These are phyloP conservation scores for Crithidia brevicula DNA, from an alignment of 208 protist genomes.

Conservation along the genomic window DNA sequence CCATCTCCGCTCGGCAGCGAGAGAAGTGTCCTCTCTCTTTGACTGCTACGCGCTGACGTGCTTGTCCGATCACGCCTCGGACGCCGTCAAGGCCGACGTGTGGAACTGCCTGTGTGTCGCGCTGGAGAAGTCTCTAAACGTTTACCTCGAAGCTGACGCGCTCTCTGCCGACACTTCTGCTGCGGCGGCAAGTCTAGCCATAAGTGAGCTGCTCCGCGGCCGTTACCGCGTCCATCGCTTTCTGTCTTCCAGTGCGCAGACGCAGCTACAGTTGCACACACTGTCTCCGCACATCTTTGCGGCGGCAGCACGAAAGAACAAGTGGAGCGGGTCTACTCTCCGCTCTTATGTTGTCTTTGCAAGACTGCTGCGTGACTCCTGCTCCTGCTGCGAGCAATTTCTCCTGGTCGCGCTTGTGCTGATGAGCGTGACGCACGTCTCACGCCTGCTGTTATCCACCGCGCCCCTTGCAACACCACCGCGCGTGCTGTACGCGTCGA, in stretches of 20 bases:
- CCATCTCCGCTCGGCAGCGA: neutral
- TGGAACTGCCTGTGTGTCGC: constrained; percentile 31
- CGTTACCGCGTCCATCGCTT: constrained; percentile 19
- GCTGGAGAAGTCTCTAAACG: constrained; percentile 17
- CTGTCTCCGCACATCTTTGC: neutral
- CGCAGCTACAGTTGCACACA: neutral
- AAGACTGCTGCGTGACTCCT: constrained; percentile 10
- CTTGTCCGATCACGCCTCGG: neutral
- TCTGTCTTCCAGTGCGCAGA: neutral
- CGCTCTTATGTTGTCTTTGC: constrained; percentile 19
- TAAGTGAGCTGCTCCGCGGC: constrained; percentile 2
- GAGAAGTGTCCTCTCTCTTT: constrained; percentile 18
- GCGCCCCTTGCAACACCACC: constrained; percentile 9
- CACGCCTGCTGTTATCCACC: neutral
- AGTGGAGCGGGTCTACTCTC: neutral
- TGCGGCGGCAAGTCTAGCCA: constrained; percentile 14
- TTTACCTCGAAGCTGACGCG: constrained; percentile 9
- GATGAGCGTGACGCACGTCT: constrained; percentile 3
- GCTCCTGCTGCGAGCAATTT: neutral
- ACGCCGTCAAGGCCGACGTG: constrained; percentile 22
- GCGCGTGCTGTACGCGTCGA: constrained; percentile 11
- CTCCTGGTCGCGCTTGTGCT: constrained; percentile 10
- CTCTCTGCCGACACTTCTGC: constrained; percentile 1
- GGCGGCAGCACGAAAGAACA: constrained; percentile 14
- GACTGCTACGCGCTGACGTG: constrained; percentile 31